Conservation (phyloP, 2,329 filamentous ascomycete genomes). For the Penicillium italicum region DNA sequence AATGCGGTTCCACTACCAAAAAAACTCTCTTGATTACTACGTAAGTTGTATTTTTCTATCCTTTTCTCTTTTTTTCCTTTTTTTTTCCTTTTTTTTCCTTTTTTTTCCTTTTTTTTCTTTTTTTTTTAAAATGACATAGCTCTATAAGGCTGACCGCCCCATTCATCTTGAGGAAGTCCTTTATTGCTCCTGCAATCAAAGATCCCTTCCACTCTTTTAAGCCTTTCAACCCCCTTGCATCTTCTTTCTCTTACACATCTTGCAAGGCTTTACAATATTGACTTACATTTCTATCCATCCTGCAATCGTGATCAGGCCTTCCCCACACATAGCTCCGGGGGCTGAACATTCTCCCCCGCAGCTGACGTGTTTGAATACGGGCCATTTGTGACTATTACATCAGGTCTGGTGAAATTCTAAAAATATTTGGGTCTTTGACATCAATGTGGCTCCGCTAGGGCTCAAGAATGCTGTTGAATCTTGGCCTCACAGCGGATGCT, state of each 20-base stretch:
- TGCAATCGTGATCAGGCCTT: not conserved
- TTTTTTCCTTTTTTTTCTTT: not conserved
- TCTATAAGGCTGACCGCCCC: constrained; percentile 25
- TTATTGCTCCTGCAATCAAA: not conserved
- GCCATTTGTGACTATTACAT: constrained; percentile 8
- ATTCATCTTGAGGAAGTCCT: not conserved
- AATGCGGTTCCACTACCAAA: not conserved
- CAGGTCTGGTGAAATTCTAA: constrained; percentile 1
- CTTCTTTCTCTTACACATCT: not conserved
- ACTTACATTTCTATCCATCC: not conserved
- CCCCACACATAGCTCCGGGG: not conserved
- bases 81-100: not conserved
- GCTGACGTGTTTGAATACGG: constrained; percentile 12
- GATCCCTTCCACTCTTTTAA: not conserved
- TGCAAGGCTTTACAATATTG: not conserved
- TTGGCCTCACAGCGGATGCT: constrained; percentile 44
- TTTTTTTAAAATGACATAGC: not conserved
- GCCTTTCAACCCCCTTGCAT: not conserved
- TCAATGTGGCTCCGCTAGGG: constrained; percentile 23
- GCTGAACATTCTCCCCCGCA: constrained; percentile 12
- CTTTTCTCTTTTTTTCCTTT: too few species aligned
- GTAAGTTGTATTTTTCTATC: too few species aligned
- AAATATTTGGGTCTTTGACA: constrained; percentile 2
- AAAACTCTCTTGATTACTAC: too few species aligned
- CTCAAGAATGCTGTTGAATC: constrained; percentile 41